Conservation (phyloP, 306 rosid species). For the Sesbania bispinosa region DNA sequence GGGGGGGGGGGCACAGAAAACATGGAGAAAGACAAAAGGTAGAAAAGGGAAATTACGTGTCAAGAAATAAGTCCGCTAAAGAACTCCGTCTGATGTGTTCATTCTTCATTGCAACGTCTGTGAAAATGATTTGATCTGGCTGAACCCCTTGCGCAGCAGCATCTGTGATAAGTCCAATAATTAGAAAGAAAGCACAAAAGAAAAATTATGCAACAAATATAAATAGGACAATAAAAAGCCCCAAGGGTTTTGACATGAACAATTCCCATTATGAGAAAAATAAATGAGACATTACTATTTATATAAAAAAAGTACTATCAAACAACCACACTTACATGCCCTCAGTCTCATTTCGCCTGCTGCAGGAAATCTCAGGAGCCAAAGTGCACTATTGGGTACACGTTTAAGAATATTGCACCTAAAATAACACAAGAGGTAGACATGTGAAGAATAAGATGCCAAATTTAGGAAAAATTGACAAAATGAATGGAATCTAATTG, state of each 20-base stretch:
- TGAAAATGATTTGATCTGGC: constrained; percentile 90
- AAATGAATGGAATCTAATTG: background rate
- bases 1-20: background rate
- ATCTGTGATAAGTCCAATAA: constrained; percentile 48
- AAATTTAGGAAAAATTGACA: background rate
- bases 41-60: constrained; percentile 53
- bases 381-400: constrained; percentile 92
- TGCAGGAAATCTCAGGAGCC: constrained; percentile 99
- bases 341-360: constrained; percentile 94
- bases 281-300: background rate
- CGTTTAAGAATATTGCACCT: constrained; percentile 99
- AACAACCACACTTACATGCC: constrained; percentile 54
- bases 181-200: background rate
- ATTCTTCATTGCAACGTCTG: constrained; percentile 94
- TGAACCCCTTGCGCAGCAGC: constrained; percentile 87
- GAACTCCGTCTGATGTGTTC: constrained; percentile 96
- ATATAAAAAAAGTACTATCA: background rate
- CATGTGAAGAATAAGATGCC: constrained; percentile 7
- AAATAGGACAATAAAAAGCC: background rate
- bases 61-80: constrained; percentile 91
- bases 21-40: background rate
- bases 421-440: constrained; percentile 10
- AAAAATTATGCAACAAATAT: background rate
- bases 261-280: background rate
- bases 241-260: background rate